Conservation (phyloP, 2,329 filamentous ascomycete species). For the Westerdykella sp. region DNA sequence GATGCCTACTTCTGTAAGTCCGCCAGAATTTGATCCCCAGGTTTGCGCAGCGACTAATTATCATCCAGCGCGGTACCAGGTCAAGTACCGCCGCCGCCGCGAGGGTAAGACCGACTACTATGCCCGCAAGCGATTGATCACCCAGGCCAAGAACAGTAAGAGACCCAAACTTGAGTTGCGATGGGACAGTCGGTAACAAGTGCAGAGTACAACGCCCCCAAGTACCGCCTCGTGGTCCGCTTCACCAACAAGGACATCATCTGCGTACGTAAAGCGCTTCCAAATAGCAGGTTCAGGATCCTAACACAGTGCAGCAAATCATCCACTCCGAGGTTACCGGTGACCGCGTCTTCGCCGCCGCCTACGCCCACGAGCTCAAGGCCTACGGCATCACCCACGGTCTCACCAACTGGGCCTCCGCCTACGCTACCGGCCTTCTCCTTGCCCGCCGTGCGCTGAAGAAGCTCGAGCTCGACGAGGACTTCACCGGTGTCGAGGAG, state of each 20-base stretch:
- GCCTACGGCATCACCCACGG: constrained; percentile 97
- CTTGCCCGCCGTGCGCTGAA: constrained; percentile 92
- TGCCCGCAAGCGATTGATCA: constrained; percentile 94
- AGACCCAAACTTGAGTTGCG: no score
- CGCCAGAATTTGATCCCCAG: constrained; percentile 7
- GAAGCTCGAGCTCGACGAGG: constrained; percentile 93
- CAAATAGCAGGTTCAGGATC: no score
- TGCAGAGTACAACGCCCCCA: constrained; percentile 90
- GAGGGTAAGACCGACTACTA: constrained; percentile 98
- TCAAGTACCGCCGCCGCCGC: constrained; percentile 98
- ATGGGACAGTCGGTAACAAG: no score
- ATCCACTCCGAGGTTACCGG: constrained; percentile 92
- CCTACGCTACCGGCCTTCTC: constrained; percentile 93
- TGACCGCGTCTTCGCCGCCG: constrained; percentile 52
- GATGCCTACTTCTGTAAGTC: constrained; percentile 94
- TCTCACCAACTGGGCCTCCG: constrained; percentile 98
- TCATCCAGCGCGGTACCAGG: constrained; percentile 81
- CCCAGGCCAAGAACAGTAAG: constrained; percentile 95
- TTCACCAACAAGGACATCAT: constrained; percentile 99
- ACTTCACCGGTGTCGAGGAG: constrained; percentile 95
- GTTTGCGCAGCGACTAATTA: constrained; percentile 16
- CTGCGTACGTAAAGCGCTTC: constrained; percentile 13
- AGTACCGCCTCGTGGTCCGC: constrained; percentile 98
- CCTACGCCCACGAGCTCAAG: constrained; percentile 96
- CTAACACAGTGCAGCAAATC: constrained; percentile 56